These are phyloP conservation scores for Somion occarium DNA, from an alignment of 1,284 basidiomycete species.

Conservation along the genomic window DNA sequence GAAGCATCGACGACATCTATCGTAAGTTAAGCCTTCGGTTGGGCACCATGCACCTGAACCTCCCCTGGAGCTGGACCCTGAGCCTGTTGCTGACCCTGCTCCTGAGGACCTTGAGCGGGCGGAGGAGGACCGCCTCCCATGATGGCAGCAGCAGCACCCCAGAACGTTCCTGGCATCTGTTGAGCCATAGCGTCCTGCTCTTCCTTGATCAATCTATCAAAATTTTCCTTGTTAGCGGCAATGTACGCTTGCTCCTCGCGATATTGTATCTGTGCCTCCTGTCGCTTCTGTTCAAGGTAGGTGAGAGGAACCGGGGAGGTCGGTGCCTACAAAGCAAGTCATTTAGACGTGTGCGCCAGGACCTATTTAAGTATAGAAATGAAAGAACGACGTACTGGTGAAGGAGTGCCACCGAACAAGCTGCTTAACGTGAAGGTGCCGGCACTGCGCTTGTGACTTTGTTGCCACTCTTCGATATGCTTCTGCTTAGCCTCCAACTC, in stretches of 20 bases:
- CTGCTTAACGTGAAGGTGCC: constrained; percentile 54
- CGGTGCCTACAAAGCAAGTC: constrained; percentile 22
- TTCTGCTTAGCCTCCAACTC: constrained; percentile 77
- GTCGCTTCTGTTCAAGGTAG: constrained; percentile 88
- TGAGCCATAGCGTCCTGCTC: constrained; percentile 77
- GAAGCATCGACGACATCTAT: no score
- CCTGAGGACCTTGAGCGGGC: neutral
- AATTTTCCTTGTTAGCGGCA: constrained; percentile 72
- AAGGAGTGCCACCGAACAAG: constrained; percentile 49
- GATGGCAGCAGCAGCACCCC: constrained; percentile 23
- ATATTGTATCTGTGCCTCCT: constrained; percentile 83
- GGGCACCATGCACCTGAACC: no score
- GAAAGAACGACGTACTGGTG: constrained; percentile 22
- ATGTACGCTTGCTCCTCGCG: constrained; percentile 88
- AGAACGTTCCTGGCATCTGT: constrained; percentile 44
- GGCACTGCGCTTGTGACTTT: constrained; percentile 40
- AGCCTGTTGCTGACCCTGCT: neutral
- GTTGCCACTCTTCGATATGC: constrained; percentile 81
- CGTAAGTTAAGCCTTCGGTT: no score
- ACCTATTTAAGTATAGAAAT: constrained; percentile 3
- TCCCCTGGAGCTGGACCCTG: neutral
- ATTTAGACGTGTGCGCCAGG: constrained; percentile 6
- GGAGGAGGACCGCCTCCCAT: constrained; percentile 5
- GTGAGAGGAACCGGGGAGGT: constrained; percentile 59
- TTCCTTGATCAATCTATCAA: constrained; percentile 77